phyloP scores from a whole-genome alignment of 192 early-diverging fungal genomes.

The Coemansia interrupta region DNA sequence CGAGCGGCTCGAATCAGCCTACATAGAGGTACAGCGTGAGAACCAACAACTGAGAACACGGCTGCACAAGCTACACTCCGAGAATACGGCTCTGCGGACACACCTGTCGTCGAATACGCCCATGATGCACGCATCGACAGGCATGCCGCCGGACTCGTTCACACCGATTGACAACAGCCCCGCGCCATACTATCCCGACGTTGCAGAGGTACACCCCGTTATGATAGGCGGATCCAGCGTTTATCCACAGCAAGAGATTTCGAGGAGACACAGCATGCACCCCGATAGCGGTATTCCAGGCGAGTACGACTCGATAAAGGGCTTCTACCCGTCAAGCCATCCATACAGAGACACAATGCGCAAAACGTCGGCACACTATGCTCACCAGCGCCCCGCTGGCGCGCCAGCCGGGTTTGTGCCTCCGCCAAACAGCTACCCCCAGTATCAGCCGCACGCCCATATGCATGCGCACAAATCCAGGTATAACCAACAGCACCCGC shows the following conservation, averaged over 20 bases:
- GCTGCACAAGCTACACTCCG: conserved; percentile 25
- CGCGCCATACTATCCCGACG: background rate
- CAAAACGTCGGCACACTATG: conserved; percentile 4
- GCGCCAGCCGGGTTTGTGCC: conserved; percentile 8
- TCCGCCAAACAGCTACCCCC: conserved; percentile 4
- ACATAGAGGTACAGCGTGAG: conserved; percentile 40
- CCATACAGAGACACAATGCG: background rate
- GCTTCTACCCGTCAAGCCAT: background rate
- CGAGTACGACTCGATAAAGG: conserved; percentile 2
- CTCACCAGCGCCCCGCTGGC: background rate
- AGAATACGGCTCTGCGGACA: conserved; percentile 26
- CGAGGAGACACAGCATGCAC: background rate
- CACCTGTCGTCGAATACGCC: conserved; percentile 27
- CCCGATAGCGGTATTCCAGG: background rate
- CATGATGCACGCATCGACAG: conserved; percentile 21
- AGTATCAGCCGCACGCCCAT: conserved; percentile 13
- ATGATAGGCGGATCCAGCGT: conserved; percentile 6
- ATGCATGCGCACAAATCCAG: background rate
- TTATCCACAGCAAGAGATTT: conserved; percentile 4
- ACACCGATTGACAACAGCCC: conserved; percentile 10
- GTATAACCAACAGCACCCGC: background rate
- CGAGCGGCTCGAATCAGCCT: conserved; percentile 41
- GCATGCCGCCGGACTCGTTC: conserved; percentile 8
- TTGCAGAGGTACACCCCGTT: conserved; percentile 12
- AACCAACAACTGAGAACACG: conserved; percentile 33